Percentiles rank a stretch among this genome's conserved stretches.
Conservation (phyloP, 768 basidiomycete species). For the Kwoniella europaea region DNA sequence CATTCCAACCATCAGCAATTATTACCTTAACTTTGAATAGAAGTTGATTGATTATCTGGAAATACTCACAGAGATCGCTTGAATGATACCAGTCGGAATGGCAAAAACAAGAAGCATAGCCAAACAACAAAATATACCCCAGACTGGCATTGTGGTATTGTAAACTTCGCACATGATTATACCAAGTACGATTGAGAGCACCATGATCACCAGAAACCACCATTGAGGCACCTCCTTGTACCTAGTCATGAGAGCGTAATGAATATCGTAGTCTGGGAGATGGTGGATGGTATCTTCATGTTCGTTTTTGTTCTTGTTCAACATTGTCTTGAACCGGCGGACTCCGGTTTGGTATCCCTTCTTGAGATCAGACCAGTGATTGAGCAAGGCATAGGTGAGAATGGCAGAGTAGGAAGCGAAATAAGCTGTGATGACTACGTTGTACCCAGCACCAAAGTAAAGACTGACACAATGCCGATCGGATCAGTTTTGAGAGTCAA, state of each 20-base stretch:
- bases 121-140: conserved; percentile 67
- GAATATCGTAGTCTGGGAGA: conserved; percentile 17
- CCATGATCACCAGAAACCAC: conserved; percentile 66
- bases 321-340: neutral
- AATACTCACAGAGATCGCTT: conserved; percentile 62
- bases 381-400: conserved; percentile 13
- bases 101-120: conserved; percentile 60
- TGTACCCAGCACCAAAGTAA: conserved; percentile 22
- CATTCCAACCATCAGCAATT: neutral
- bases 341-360: conserved; percentile 8
- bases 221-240: conserved; percentile 62
- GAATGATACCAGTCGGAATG: conserved; percentile 80
- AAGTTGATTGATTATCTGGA: conserved; percentile 35
- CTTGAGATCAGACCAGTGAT: conserved; percentile 15
- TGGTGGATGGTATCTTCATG: neutral
- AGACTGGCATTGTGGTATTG: conserved; percentile 66
- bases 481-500: neutral
- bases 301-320: neutral
- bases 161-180: conserved; percentile 59
- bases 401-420: conserved; percentile 21
- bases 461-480: neutral
- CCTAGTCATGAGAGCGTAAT: conserved; percentile 62
- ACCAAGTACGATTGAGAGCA: conserved; percentile 63
- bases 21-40: conserved; percentile 35
- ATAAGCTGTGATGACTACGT: conserved; percentile 6